These are phyloP conservation scores for Solanum pinnatisectum DNA, from an alignment of 257 asterid species.

Conservation along the genomic window DNA sequence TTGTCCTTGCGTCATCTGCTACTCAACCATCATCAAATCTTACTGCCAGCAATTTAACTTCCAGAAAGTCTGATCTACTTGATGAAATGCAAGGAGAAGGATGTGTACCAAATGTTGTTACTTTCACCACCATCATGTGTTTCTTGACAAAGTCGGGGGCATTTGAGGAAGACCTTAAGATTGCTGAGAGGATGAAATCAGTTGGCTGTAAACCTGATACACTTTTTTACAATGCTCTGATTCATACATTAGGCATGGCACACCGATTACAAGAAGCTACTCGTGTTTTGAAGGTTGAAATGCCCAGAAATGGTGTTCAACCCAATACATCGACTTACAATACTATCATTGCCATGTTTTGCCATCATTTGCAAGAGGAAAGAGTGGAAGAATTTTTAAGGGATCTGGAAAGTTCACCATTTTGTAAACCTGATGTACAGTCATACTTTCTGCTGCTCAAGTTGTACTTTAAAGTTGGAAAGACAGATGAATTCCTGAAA, in stretches of 20 bases:
- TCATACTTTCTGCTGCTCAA: slow-evolving; percentile 62
- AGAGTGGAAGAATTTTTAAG: slow-evolving; percentile 36
- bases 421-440: slow-evolving; percentile 72
- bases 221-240: slow-evolving; percentile 56
- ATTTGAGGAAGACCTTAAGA: slow-evolving; percentile 46
- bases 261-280: slow-evolving; percentile 41
- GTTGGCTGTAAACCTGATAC: slow-evolving; percentile 62
- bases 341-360: slow-evolving; percentile 76
- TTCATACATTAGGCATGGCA: slow-evolving; percentile 61
- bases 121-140: slow-evolving; percentile 68
- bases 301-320: slow-evolving; percentile 28
- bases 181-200: slow-evolving; percentile 45
- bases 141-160: slow-evolving; percentile 49
- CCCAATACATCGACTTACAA: slow-evolving; percentile 76
- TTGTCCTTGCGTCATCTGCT: slow-evolving; percentile 62
- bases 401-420: slow-evolving; percentile 45
- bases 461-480: slow-evolving; percentile 32
- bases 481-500: slow-evolving; percentile 15
- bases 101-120: slow-evolving; percentile 55
- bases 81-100: slow-evolving; percentile 67
- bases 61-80: slow-evolving; percentile 49
- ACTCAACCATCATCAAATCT: slow-evolving; percentile 59
- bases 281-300: slow-evolving; percentile 40
- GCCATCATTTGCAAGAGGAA: slow-evolving; percentile 44
- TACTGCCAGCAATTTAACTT: slow-evolving; percentile 50